A percentile compares a stretch with the other conserved stretches of the same genome.
Evolutionary conservation across 129 eudicot species (phyloP).

Genomic region (Flaveria ramosissima): DNA sequence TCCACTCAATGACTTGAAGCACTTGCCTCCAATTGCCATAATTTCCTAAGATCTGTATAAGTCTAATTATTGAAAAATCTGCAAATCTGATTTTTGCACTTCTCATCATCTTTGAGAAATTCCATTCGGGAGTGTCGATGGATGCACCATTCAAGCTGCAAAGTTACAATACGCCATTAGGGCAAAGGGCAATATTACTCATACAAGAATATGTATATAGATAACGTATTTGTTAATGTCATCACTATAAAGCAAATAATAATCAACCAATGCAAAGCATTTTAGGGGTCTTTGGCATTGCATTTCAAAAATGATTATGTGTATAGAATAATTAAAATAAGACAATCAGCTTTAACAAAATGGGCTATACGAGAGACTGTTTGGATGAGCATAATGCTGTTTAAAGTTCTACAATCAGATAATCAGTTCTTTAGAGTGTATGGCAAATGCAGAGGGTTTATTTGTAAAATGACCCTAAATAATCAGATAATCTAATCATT

Average conservation of each 20-base stretch:
- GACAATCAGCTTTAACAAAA: not conserved
- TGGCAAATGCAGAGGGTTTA: not conserved
- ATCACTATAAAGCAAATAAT: constrained; percentile 3
- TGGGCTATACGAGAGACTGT: not conserved
- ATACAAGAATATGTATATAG: not conserved
- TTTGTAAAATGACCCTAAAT: not conserved
- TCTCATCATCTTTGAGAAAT: constrained; percentile 85
- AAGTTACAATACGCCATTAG: constrained; percentile 43
- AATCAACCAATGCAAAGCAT: constrained; percentile 13
- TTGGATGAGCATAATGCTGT: not conserved
- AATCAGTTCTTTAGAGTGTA: not conserved
- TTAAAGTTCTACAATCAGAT: not conserved
- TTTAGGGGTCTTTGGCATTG: not conserved
- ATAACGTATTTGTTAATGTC: not conserved
- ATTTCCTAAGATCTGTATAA: constrained; percentile 87
- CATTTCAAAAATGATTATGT: not conserved
- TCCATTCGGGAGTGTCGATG: constrained; percentile 84
- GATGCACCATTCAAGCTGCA: constrained; percentile 94
- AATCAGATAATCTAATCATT: not conserved
- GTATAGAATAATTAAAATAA: not conserved
- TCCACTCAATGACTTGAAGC: constrained; percentile 94
- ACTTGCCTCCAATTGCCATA: constrained; percentile 89
- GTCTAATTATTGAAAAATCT: constrained; percentile 78
- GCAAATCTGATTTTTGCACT: constrained; percentile 86
- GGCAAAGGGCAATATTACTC: not conserved